phyloP scores from a whole-genome alignment of 2,329 filamentous ascomycete genomes.

The Pestalotiopsis sp. region DNA sequence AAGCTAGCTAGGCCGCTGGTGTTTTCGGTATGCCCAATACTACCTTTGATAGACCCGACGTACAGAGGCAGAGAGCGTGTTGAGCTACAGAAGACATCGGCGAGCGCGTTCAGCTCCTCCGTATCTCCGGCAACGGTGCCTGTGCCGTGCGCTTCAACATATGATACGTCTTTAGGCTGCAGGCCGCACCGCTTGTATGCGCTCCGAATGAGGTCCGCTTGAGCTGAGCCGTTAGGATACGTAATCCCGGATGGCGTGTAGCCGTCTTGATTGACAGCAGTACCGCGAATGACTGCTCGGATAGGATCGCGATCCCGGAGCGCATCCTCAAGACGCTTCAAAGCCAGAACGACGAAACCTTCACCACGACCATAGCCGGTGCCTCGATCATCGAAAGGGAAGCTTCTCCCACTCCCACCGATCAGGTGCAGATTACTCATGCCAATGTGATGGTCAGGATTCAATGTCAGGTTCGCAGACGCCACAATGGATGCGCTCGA shows the following conservation, averaged over 20 bases:
- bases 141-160: slow-evolving; percentile 15
- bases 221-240: slow-evolving; percentile 36
- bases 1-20: background rate
- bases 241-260: slow-evolving; percentile 40
- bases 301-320: slow-evolving; percentile 37
- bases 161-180: background rate
- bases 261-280: slow-evolving; percentile 39
- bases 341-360: slow-evolving; percentile 38
- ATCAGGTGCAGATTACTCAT: slow-evolving; percentile 16
- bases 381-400: slow-evolving; percentile 37
- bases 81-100: background rate
- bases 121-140: slow-evolving; percentile 10
- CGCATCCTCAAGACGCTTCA: slow-evolving; percentile 42
- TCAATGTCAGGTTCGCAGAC: background rate
- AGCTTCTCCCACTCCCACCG: slow-evolving; percentile 25
- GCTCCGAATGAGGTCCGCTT: slow-evolving; percentile 30
- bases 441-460: background rate
- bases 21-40: slow-evolving; percentile 4
- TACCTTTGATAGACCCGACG: slow-evolving; percentile 4
- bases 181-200: slow-evolving; percentile 35
- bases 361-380: slow-evolving; percentile 33
- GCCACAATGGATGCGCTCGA: background rate
- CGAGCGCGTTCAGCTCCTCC: background rate
- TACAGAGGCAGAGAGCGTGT: background rate
- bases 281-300: slow-evolving; percentile 34